Percentiles rank a stretch among this genome's conserved stretches.
Evolutionary conservation across 495 filamentous ascomycete species (phyloP).

Genomic region (Paragyromitra xinjiangensis): DNA sequence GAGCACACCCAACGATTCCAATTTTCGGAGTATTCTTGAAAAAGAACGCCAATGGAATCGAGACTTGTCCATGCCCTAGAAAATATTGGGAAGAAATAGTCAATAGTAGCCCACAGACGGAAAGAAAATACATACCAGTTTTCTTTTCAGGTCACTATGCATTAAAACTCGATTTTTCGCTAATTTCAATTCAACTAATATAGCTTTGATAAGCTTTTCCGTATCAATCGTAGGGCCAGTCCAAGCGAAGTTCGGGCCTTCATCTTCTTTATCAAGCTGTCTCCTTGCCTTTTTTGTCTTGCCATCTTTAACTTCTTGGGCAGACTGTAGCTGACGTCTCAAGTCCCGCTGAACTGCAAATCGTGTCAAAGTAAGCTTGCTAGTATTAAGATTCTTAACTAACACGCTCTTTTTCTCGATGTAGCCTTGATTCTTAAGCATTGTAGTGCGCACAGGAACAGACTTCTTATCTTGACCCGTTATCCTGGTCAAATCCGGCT

Average conservation of each 20-base stretch:
- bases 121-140: slow-evolving; percentile 61
- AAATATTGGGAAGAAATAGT: slow-evolving; percentile 18
- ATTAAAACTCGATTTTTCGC: slow-evolving; percentile 62
- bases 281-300: slow-evolving; percentile 50
- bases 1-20: slow-evolving; percentile 74
- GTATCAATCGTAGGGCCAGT: slow-evolving; percentile 65
- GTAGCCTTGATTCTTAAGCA: slow-evolving; percentile 78
- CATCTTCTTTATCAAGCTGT: slow-evolving; percentile 38
- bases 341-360: slow-evolving; percentile 62
- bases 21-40: slow-evolving; percentile 72
- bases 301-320: slow-evolving; percentile 50
- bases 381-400: slow-evolving; percentile 71
- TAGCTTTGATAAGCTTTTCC: slow-evolving; percentile 60
- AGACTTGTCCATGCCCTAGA: slow-evolving; percentile 62
- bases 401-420: slow-evolving; percentile 80
- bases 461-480: slow-evolving; percentile 91
- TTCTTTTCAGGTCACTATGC: slow-evolving; percentile 69
- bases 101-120: slow-evolving; percentile 11
- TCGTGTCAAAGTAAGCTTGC: slow-evolving; percentile 69
- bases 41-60: slow-evolving; percentile 72
- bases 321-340: slow-evolving; percentile 40
- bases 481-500: slow-evolving; percentile 76
- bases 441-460: slow-evolving; percentile 80
- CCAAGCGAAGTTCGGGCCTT: slow-evolving; percentile 59
- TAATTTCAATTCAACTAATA: slow-evolving; percentile 64